phyloP scores from a whole-genome alignment of 768 basidiomycete species.

The Boletus vinaceobasis region DNA sequence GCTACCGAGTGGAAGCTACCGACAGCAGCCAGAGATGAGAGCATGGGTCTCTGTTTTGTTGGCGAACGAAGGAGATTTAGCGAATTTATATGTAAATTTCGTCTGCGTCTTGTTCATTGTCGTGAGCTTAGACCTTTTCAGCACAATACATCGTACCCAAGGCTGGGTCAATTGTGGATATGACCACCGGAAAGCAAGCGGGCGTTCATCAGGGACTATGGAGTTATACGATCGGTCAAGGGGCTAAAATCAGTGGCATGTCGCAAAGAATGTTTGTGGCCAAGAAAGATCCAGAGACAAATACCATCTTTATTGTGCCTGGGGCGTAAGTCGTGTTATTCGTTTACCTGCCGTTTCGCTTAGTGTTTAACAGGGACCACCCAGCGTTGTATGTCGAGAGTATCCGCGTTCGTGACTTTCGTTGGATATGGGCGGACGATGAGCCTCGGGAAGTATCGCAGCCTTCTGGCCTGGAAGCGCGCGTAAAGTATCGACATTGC shows the following conservation, averaged over 20 bases:
- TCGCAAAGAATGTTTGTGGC: slow-evolving; percentile 66
- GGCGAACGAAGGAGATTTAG: slow-evolving; percentile 74
- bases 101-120: background rate
- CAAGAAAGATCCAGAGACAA: slow-evolving; percentile 57
- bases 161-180: slow-evolving; percentile 66
- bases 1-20: slow-evolving; percentile 61
- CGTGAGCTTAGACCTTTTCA: slow-evolving; percentile 27
- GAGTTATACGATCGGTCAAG: slow-evolving; percentile 84
- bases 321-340: slow-evolving; percentile 48
- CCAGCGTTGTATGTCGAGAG: slow-evolving; percentile 46
- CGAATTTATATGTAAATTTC: slow-evolving; percentile 63
- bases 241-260: slow-evolving; percentile 63
- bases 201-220: slow-evolving; percentile 74
- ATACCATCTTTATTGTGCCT: slow-evolving; percentile 74
- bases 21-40: slow-evolving; percentile 75
- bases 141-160: slow-evolving; percentile 73
- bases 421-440: slow-evolving; percentile 73
- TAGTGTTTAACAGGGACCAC: slow-evolving; percentile 47
- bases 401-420: slow-evolving; percentile 48
- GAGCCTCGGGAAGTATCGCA: slow-evolving; percentile 46
- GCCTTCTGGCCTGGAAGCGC: slow-evolving; percentile 44
- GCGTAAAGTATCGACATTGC: slow-evolving; percentile 67
- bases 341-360: background rate
- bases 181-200: slow-evolving; percentile 49
- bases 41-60: slow-evolving; percentile 94